These are phyloP conservation scores for Thuja plicata DNA, from an alignment of 83 land plant species.

Conservation along the genomic window DNA sequence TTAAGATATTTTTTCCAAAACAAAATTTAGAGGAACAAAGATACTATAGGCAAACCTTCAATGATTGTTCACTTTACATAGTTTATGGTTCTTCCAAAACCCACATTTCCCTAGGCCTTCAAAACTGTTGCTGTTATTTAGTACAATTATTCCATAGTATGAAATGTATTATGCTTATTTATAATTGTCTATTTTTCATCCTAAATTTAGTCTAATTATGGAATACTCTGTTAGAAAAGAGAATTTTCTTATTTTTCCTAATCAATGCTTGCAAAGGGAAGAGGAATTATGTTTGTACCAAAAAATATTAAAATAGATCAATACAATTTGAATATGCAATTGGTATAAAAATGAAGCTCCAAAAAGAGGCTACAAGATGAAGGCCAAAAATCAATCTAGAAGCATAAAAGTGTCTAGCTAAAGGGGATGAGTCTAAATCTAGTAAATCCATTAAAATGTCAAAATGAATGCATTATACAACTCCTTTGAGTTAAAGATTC, in stretches of 20 bases:
- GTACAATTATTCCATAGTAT: too few relatives aligned
- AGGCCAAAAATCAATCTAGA: too few relatives aligned
- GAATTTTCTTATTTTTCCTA: background rate
- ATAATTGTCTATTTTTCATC: too few relatives aligned
- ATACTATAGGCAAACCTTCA: too few relatives aligned
- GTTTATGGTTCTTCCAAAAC: constrained; percentile 17
- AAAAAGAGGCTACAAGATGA: background rate
- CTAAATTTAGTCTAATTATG: background rate
- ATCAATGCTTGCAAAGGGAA: too few relatives aligned
- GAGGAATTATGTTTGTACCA: background rate
- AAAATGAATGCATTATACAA: too few relatives aligned
- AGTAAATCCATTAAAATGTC: background rate
- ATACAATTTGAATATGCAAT: too few relatives aligned
- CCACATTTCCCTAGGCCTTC: too few relatives aligned
- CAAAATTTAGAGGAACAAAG: too few relatives aligned
- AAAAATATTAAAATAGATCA: background rate
- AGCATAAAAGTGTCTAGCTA: background rate
- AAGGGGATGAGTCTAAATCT: background rate
- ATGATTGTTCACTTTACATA: too few relatives aligned
- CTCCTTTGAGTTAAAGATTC: background rate
- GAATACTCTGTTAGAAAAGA: background rate
- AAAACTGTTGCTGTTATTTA: too few relatives aligned
- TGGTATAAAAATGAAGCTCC: background rate
- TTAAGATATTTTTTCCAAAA: too few relatives aligned
- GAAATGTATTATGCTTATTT: background rate